phyloP scores from a whole-genome alignment of 2,329 filamentous ascomycete species.

The Sporothrix protearum region DNA sequence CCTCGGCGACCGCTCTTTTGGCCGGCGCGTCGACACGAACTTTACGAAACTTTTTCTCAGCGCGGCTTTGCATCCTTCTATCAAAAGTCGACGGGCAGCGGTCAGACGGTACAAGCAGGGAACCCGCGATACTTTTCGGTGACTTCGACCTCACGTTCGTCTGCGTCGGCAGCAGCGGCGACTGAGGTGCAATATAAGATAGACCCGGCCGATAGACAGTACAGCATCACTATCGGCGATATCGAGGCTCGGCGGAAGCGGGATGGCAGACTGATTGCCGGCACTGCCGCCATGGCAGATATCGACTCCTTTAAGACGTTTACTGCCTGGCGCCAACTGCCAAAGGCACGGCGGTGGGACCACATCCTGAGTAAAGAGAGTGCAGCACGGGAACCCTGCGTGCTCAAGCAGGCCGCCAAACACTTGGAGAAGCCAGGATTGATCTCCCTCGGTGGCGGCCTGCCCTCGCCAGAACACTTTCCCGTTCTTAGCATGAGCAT shows the following conservation, averaged over 20 bases:
- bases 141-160: constrained; percentile 19
- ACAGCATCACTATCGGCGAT: constrained; percentile 57
- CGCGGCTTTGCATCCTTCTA: not conserved
- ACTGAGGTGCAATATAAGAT: not conserved
- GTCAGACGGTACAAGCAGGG: not conserved
- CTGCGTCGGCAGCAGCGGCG: not conserved
- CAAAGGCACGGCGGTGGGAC: constrained; percentile 78
- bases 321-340: constrained; percentile 51
- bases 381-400: constrained; percentile 58
- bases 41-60: not conserved
- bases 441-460: constrained; percentile 87
- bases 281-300: constrained; percentile 71
- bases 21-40: not conserved
- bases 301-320: constrained; percentile 80
- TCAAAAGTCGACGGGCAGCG: not conserved
- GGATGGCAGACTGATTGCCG: constrained; percentile 68
- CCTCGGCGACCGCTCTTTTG: not conserved
- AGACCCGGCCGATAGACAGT: constrained; percentile 17
- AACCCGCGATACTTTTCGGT: constrained; percentile 3
- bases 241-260: constrained; percentile 66
- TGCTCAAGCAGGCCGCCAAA: constrained; percentile 78
- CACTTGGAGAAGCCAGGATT: constrained; percentile 76
- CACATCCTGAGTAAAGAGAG: constrained; percentile 62
- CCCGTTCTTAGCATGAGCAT: constrained; percentile 77
- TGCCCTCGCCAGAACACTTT: constrained; percentile 87